These are phyloP conservation scores for Coffea canephora DNA, from an alignment of 257 asterid species.

Conservation along the genomic window DNA sequence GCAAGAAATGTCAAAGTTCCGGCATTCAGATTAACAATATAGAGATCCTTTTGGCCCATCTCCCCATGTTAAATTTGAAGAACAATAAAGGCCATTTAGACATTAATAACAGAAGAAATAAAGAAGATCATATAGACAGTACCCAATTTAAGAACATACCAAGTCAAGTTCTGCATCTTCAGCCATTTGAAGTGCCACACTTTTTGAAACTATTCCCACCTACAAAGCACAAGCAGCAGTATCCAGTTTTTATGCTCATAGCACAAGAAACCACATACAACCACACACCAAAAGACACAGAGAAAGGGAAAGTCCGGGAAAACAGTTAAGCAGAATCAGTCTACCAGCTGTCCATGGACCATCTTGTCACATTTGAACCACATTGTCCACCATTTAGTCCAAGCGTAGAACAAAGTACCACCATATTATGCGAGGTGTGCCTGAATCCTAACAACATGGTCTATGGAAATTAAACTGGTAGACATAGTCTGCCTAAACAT, in stretches of 20 bases:
- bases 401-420: no score
- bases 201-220: constrained; percentile 80
- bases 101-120: not conserved
- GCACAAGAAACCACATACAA: not conserved
- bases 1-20: not conserved
- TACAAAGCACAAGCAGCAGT: constrained; percentile 31
- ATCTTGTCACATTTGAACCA: no score
- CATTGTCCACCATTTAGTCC: not conserved
- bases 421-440: no score
- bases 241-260: constrained; percentile 9
- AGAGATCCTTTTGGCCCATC: not conserved
- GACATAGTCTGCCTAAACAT: not conserved
- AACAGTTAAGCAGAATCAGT: not conserved
- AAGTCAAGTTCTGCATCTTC: constrained; percentile 87
- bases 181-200: constrained; percentile 87
- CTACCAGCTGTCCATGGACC: not conserved
- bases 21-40: not conserved
- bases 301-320: not conserved
- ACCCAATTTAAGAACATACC: constrained; percentile 48
- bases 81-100: not conserved
- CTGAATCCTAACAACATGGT: no score
- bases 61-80: not conserved
- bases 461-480: not conserved
- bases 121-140: not conserved
- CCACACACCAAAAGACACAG: not conserved